Evolutionary conservation across 2,329 filamentous ascomycete genomes (phyloP).

Genomic region (Colletotrichum orchidophilum): DNA sequence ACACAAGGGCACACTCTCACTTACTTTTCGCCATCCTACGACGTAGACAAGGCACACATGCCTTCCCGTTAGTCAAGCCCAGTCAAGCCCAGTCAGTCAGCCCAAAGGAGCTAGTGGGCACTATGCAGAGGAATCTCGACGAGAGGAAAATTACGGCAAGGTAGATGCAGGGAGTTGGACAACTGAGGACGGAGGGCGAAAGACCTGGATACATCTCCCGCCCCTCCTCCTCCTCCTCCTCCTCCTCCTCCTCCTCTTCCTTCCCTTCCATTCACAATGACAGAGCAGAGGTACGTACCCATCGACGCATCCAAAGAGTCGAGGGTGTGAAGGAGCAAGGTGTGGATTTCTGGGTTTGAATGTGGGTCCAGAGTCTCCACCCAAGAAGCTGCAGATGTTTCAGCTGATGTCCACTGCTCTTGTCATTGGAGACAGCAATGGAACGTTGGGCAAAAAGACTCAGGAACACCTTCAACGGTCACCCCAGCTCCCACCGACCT

Average conservation of each 20-base stretch:
- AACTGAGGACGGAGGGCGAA: neutral
- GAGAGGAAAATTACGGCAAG: neutral
- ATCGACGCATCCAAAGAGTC: no score
- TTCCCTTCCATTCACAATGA: neutral
- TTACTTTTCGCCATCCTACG: neutral
- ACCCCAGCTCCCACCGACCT: constrained; percentile 18
- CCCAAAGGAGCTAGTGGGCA: neutral
- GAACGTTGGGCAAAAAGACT: constrained; percentile 30
- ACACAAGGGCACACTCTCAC: neutral
- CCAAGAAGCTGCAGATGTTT: constrained; percentile 31
- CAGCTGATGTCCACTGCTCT: constrained; percentile 34
- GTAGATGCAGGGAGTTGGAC: neutral
- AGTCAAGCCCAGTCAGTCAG: neutral
- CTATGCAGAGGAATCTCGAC: neutral
- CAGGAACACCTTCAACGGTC: constrained; percentile 29
- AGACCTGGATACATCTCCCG: neutral
- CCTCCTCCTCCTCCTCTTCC: no score
- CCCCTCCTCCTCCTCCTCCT: neutral
- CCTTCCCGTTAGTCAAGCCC: neutral
- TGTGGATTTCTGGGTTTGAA: neutral
- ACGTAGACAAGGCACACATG: neutral
- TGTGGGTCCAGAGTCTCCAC: neutral
- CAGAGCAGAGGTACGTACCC: neutral
- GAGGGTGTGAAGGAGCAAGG: neutral
- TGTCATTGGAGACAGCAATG: constrained; percentile 33